Percentiles rank a stretch among this genome's conserved stretches.
Conservation (phyloP, 1,139 yeast species). For the Suhomyces yuchorum region DNA sequence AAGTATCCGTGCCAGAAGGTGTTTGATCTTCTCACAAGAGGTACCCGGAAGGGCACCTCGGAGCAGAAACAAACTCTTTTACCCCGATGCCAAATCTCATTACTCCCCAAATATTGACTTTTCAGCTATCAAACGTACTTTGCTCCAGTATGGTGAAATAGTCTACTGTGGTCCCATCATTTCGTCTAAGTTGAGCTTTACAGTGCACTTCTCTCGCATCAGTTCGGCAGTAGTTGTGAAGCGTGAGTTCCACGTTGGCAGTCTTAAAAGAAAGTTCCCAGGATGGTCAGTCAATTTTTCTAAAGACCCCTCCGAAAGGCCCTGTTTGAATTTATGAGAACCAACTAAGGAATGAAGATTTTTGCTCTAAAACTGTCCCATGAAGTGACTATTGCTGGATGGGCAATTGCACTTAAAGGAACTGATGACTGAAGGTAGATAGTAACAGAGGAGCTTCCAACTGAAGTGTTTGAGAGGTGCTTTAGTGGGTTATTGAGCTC, state of each 20-base stretch:
- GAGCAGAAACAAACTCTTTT: slow-evolving; percentile 26
- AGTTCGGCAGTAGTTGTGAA: slow-evolving; percentile 67
- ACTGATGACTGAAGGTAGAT: too few species aligned
- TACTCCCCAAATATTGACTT: slow-evolving; percentile 33
- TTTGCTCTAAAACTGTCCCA: too few species aligned
- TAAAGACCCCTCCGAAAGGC: slow-evolving; percentile 65
- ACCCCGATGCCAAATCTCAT: slow-evolving; percentile 38
- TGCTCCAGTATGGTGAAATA: slow-evolving; percentile 59
- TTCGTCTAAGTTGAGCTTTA: slow-evolving; percentile 63
- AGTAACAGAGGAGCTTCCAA: too few species aligned
- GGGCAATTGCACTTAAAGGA: too few species aligned
- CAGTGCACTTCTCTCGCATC: slow-evolving; percentile 64
- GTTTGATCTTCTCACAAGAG: slow-evolving; percentile 34
- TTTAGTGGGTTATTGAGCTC: too few species aligned
- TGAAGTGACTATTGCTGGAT: too few species aligned
- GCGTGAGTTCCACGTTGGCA: slow-evolving; percentile 39
- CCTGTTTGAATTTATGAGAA: slow-evolving; percentile 23
- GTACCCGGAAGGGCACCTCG: slow-evolving; percentile 27
- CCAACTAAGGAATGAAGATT: too few species aligned
- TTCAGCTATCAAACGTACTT: slow-evolving; percentile 47
- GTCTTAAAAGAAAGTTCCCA: slow-evolving; percentile 51
- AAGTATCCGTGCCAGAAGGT: slow-evolving; percentile 29
- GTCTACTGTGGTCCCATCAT: slow-evolving; percentile 67
- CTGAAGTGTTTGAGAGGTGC: too few species aligned
- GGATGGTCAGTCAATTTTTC: slow-evolving; percentile 72